Evolutionary conservation across 331 rosid genomes (phyloP).

Genomic region (Pyracantha coccinea): DNA sequence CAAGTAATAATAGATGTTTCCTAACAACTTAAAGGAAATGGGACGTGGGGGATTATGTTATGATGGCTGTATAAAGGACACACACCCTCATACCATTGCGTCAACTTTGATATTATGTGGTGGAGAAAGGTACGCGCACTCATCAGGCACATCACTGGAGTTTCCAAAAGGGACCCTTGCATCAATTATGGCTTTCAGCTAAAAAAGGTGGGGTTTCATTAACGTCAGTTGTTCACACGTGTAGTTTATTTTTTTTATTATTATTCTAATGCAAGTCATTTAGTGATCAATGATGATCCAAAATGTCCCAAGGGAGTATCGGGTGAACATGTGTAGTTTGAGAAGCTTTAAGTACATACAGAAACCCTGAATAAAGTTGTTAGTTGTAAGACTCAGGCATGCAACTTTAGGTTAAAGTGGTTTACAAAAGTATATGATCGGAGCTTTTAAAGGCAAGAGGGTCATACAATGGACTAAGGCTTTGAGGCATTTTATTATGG

Average conservation of each 20-base stretch:
- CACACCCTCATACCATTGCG: constrained; percentile 14
- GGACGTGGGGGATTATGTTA: constrained; percentile 7
- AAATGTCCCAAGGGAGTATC: no score
- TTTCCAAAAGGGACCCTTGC: background rate
- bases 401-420: background rate
- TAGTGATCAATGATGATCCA: no score
- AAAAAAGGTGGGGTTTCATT: no score
- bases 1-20: constrained; percentile 29
- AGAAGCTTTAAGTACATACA: no score
- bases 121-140: constrained; percentile 21
- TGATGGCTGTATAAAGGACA: constrained; percentile 25
- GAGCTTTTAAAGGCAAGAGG: background rate
- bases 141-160: constrained; percentile 28
- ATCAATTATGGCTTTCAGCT: background rate
- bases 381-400: background rate
- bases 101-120: constrained; percentile 17
- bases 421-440: background rate
- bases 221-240: no score
- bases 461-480: background rate
- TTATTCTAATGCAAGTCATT: no score
- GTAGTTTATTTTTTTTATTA: no score
- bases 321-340: no score
- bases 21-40: constrained; percentile 26
- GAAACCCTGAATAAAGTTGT: background rate
- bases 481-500: background rate